Base-by-base conservation (phyloP, 1,284 basidiomycete species). In the Tilletia walkeri region DNA sequence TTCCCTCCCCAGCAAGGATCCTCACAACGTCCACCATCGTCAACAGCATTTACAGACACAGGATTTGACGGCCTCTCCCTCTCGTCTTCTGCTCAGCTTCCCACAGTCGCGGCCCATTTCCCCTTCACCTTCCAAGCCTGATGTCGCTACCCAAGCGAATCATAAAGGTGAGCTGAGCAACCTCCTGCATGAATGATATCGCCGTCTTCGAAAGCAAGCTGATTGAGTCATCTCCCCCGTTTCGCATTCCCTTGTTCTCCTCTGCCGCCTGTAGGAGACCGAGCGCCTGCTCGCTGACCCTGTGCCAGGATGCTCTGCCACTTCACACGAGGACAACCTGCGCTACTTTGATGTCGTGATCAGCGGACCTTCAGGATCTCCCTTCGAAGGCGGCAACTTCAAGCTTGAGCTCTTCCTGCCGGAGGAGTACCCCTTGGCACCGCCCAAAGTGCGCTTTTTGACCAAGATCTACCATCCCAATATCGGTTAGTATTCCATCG, bases 391-490 rank as follows among this genome's bases (percentile, higher is more conserved):
- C 79, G 96, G 96, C 36, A 86, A 91, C 18, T 99, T 99, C 87
- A 92, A 91, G 81, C 88, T 98, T 47, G 96, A 99, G 85, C 88
- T 99, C 63, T 99, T 98, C 86, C 87, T 99, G 59, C 95, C 96
- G 1, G 95, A 98, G 85, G 95, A 98, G 84, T 99, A 99, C 85
- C 95, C 95, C 1, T 98, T 99, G 95, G 92, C 92, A 67, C 95
- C 96, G 0, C 96, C 96, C 41, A 99, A 98, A 86, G 96, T 99
- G 70, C 89, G 96, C 75, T 99, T 99, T 87, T 86, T 98, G 78
- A 98, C 95, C 73, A 96, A 96, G 90, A 96, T 99, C 87, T 99
- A 99, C 87, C 96, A 99, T 86, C 96, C 96, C 48, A 99, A 99
- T 86, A 99, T 99, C 85, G 95, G 94, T 95, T 82, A 81, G 85